These are phyloP conservation scores for Mimosa bimucronata DNA, from an alignment of 306 rosid genomes.

Conservation along the genomic window DNA sequence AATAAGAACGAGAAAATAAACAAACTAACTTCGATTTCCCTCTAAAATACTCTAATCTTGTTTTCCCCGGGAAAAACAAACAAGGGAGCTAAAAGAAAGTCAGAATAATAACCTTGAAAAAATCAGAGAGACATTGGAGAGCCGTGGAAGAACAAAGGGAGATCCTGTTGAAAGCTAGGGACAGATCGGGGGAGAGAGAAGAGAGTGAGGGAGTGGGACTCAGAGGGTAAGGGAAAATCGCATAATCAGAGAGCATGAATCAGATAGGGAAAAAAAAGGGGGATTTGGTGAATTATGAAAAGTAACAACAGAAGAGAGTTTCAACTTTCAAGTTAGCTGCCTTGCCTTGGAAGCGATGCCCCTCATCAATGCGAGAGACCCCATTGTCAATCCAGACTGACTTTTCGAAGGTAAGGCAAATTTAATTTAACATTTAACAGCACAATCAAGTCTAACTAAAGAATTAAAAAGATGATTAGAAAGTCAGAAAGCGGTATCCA, in stretches of 20 bases:
- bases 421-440: background rate
- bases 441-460: background rate
- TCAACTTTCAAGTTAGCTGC: conserved; percentile 27
- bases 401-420: conserved; percentile 13
- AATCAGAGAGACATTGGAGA: conserved; percentile 56
- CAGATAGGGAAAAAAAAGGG: background rate
- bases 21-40: background rate
- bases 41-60: background rate
- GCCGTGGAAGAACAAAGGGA: conserved; percentile 29
- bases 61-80: conserved; percentile 38
- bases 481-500: conserved; percentile 19
- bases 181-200: conserved; percentile 66
- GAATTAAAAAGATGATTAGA: conserved; percentile 21
- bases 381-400: conserved; percentile 53
- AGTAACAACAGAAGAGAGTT: background rate
- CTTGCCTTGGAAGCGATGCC: conserved; percentile 93
- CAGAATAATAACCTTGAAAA: conserved; percentile 50
- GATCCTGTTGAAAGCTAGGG: conserved; percentile 48
- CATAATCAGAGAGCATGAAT: conserved; percentile 35
- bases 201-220: background rate
- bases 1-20: background rate
- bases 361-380: conserved; percentile 51
- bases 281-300: background rate
- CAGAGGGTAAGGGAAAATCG: conserved; percentile 34
- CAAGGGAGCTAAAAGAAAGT: conserved; percentile 12